Base-by-base conservation (phyloP, 345 rosid species). In the Triadica sebifera region DNA sequence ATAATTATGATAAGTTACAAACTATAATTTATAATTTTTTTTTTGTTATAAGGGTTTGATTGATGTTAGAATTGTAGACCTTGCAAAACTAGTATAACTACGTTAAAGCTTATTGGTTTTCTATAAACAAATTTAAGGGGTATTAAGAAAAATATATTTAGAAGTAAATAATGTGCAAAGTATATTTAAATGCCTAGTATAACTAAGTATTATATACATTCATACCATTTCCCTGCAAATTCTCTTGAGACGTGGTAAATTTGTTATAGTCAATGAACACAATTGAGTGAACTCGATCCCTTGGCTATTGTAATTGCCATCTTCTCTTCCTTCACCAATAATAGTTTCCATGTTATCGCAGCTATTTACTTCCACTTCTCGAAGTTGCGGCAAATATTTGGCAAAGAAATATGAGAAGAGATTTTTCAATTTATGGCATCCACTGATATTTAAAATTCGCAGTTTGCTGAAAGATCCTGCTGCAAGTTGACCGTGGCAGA, bases 281-380 rank as follows among this genome's bases (percentile, higher is more conserved):
- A 75, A 11, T 24, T 67, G 65, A n/a, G 37, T 8, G 20, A 67
- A 38, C 51, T 47, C 55, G 4, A n/a, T 6, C 12, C 4, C 43
- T 11, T 20, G 29, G 16, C 8, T 1, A 41, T 41, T 4, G 45
- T 3, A 41, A 47, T 47, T 10, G 3, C 15, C 38, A 15, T 34
- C 24, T 3, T 34, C 49, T 17, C 20, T 38, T 34, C 49, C 20
- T 38, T 25, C 67, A 75, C 49, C 69, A 17, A 5, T 25, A 47
- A 81, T 70, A 74, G 56, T 73, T 70, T 56, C 70, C 68, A 68
- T 39, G 25, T 8, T 43, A 43, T 1, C 9, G 4, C 46, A 43
- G 0, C 5, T 0, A 1, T 8, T 43, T 4, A 43, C 46, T 43
- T 43, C 46, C 46, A 43, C 4, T 43, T 43, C 9, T 43, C 4